Percentiles rank a stretch among this genome's conserved stretches.
Conservation (phyloP, 805 yeast species). For the Kluyveromyces starmeri region DNA sequence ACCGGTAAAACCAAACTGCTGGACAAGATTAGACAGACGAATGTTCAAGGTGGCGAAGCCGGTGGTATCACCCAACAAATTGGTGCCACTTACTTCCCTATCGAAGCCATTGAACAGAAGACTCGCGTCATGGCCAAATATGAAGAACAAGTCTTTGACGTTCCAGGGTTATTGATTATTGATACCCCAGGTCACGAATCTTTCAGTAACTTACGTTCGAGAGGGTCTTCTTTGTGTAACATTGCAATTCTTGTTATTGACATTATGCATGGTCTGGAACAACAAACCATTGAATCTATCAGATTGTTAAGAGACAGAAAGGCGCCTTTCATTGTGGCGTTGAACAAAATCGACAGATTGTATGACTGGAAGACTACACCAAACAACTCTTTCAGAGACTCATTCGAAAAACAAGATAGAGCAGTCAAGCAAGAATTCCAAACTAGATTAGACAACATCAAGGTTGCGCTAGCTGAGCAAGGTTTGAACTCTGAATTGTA, state of each 20-base stretch:
- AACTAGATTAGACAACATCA: constrained; percentile 74
- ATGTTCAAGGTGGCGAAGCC: constrained; percentile 99
- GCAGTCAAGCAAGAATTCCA: constrained; percentile 90
- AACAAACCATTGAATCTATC: constrained; percentile 92
- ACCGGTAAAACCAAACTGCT: constrained; percentile 97
- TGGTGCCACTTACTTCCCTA: constrained; percentile 99
- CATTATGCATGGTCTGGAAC: constrained; percentile 98
- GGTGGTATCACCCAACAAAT: constrained; percentile 99
- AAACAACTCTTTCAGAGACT: constrained; percentile 92
- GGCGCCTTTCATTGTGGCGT: constrained; percentile 95
- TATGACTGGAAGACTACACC: constrained; percentile 90
- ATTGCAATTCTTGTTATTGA: constrained; percentile 97
- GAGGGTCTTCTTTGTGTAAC: constrained; percentile 99
- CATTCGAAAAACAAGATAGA: constrained; percentile 69
- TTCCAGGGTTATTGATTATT: constrained; percentile 92
- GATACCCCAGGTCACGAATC: constrained; percentile 99
- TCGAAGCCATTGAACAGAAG: constrained; percentile 83
- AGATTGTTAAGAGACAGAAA: constrained; percentile 88
- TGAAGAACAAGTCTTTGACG: constrained; percentile 81
- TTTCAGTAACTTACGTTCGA: constrained; percentile 90
- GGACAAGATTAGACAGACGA: constrained; percentile 96
- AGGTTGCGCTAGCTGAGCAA: constrained; percentile 91
- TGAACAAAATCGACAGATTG: constrained; percentile 94
- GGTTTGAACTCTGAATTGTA: constrained; percentile 96
- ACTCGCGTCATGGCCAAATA: constrained; percentile 84